Base-by-base conservation (phyloP, 1,284 basidiomycete genomes). In the Cutaneotrichosporon daszewskae region DNA sequence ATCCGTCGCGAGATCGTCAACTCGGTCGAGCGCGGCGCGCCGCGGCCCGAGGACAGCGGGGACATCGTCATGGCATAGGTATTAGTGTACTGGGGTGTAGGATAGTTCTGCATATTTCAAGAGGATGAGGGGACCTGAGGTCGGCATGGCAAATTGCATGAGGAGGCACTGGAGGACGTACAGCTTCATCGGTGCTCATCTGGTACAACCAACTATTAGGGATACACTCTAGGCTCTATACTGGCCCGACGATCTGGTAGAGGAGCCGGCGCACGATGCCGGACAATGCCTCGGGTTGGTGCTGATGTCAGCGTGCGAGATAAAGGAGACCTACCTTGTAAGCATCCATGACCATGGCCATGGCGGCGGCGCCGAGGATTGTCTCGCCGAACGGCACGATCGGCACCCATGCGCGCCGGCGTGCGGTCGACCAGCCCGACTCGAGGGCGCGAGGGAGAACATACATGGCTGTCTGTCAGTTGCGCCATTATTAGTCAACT, bases 361-460 rank as follows among this genome's bases (percentile, higher is more conserved):
- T 86, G 16, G 84, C 88, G 34, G 82, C 72, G 16, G 83, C 81
- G 28, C 82, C 79, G 37, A 85, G 65, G 74, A 82, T 62, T 73
- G 66, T 81, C 76, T 61, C 87, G 75, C 60, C 87, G 76, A 71
- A 79, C 67, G 71, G 77, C 1, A 77, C 75, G 40, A 74, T 71
- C 4, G 86, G 84, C 18, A 92, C 82, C 71, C 80, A 81, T 1
- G 86, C 83, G 51, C 83, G 80, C 14, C 84, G 83, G 32, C 87
- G 70, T 13, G 84, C 80, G 55, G 83, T 79, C 1, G 82, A 77
- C 91, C 92, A 97, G 11, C 81, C 80, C 44, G 85, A 85, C 72
- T 94, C 89, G 33, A 94, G 68, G 0, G 81, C 87, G 68, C 90
- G 88, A n/a, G 92, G 92, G 29, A 96, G 72, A 4, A 90, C 89